Conservation (phyloP, 2,329 filamentous ascomycete genomes). For the Lachnellula willkommii region DNA sequence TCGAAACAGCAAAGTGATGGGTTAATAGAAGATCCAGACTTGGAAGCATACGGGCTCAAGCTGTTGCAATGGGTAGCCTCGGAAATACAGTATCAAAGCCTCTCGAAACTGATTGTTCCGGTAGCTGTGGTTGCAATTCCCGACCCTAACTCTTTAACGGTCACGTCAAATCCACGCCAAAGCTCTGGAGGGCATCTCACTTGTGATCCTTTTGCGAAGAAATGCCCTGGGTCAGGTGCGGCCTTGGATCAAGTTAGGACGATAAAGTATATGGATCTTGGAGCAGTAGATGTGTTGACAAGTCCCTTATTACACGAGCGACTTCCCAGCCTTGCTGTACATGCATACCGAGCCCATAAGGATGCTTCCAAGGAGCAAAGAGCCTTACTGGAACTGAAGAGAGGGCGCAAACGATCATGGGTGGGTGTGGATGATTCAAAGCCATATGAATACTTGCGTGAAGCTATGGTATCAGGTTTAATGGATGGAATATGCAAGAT, state of each 20-base stretch:
- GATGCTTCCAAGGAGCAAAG: constrained; percentile 69
- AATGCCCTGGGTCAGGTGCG: constrained; percentile 33
- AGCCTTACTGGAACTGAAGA: constrained; percentile 64
- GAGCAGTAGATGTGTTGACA: constrained; percentile 78
- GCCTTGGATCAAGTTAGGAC: constrained; percentile 47
- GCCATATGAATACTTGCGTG: constrained; percentile 81
- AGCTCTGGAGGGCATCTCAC: constrained; percentile 17
- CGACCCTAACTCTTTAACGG: constrained; percentile 24
- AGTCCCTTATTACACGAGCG: constrained; percentile 71
- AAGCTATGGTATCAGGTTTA: constrained; percentile 87
- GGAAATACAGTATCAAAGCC: constrained; percentile 45
- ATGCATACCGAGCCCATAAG: constrained; percentile 77
- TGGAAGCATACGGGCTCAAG: constrained; percentile 43
- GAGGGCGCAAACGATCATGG: constrained; percentile 82
- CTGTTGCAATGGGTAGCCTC: constrained; percentile 43
- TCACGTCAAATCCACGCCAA: constrained; percentile 14
- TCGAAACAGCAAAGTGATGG: constrained; percentile 35
- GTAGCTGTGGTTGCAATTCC: constrained; percentile 37
- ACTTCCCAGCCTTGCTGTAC: constrained; percentile 70
- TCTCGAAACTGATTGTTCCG: constrained; percentile 44
- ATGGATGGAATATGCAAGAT: constrained; percentile 84
- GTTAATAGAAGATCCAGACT: constrained; percentile 35
- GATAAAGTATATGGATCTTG: constrained; percentile 73
- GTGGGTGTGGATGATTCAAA: constrained; percentile 80
- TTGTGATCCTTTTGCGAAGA: constrained; percentile 18